Evolutionary conservation across 1,284 basidiomycete species (phyloP), one percentile per base, ranked within the genome.

Genomic region (Sporisorium graminicola): DNA sequence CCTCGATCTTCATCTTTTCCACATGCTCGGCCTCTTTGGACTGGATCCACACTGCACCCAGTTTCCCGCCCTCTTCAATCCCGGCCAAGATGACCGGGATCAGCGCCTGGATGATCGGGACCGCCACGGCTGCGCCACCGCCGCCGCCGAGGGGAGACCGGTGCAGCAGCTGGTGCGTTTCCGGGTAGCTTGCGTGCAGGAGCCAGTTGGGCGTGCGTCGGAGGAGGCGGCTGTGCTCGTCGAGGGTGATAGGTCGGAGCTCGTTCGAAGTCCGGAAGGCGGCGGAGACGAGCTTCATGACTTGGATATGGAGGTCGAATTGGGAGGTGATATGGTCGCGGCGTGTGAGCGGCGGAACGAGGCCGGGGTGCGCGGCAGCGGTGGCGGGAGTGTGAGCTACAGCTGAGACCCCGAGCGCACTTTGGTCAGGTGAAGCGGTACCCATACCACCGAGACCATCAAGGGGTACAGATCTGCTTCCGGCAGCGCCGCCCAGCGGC

Each of bases 81-180:
- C 62, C 62, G 5, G 55, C 33, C 5, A 58, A 10, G 9, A 65
- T 49, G 2, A 35, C 42, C 5, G 62, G 62, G 43, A 58, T 64
- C 10, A 53, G 10, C 5, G 18, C 33, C 6, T 49, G 27, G 27
- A 49, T 18, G 26, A 49, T 49, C 37, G 13, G 16, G 16, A 40
- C 8, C 3, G 2, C 24, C 2, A 18, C 14, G 27, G 6, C 49
- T 22, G 29, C 50, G 20, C 49, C 56, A 24, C 35, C 27, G 4
- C 40, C 47, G 6, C 49, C 52, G 2, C 37, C 40, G 27, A 27
- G 52, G 1, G 35, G 52, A 5, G 49, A 31, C 27, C 49, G 49
- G 9, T 6, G 29, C 7, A n/a, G 8, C 5, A 50, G 49, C 6
- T n/a, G 40, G n/a, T 43, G n/a, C 40, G 18, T 7, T n/a, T 18